Conservation (phyloP, 1,284 basidiomycete species). For the Salmacisia buchloeana region DNA sequence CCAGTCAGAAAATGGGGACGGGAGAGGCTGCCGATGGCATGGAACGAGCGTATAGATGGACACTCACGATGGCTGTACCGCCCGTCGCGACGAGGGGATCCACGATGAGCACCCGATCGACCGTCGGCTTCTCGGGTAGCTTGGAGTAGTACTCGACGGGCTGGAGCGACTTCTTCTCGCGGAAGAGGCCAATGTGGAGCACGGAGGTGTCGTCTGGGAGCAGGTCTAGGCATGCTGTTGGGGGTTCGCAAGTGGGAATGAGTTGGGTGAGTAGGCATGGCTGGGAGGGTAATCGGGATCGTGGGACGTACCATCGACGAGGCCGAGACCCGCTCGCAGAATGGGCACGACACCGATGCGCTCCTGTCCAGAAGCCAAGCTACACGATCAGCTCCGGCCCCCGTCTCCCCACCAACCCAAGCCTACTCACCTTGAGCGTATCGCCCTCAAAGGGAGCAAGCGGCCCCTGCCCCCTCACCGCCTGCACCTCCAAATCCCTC, state of each 20-base stretch:
- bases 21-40: background rate
- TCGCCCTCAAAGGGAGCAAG: slow-evolving; percentile 33
- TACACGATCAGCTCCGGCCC: background rate
- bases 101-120: slow-evolving; percentile 76
- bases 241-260: background rate
- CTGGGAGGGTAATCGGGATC: no score
- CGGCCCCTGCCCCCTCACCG: slow-evolving; percentile 35
- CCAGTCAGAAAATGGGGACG: background rate
- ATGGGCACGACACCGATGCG: slow-evolving; percentile 82
- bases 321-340: slow-evolving; percentile 85
- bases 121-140: slow-evolving; percentile 68
- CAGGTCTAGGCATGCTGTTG: slow-evolving; percentile 62
- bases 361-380: slow-evolving; percentile 35
- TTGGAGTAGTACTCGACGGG: slow-evolving; percentile 78
- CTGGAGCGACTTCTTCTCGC: slow-evolving; percentile 81
- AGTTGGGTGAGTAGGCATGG: background rate
- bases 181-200: slow-evolving; percentile 81
- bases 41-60: slow-evolving; percentile 5
- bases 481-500: slow-evolving; percentile 19
- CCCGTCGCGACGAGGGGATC: slow-evolving; percentile 89
- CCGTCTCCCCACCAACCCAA: background rate
- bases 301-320: slow-evolving; percentile 65
- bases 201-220: slow-evolving; percentile 76
- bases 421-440: slow-evolving; percentile 20
- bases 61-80: slow-evolving; percentile 68